A percentile compares a stretch with the other conserved stretches of the same genome.
phyloP scores from a whole-genome alignment of 106 monocot genomes.

The Cymbidium sinense region DNA sequence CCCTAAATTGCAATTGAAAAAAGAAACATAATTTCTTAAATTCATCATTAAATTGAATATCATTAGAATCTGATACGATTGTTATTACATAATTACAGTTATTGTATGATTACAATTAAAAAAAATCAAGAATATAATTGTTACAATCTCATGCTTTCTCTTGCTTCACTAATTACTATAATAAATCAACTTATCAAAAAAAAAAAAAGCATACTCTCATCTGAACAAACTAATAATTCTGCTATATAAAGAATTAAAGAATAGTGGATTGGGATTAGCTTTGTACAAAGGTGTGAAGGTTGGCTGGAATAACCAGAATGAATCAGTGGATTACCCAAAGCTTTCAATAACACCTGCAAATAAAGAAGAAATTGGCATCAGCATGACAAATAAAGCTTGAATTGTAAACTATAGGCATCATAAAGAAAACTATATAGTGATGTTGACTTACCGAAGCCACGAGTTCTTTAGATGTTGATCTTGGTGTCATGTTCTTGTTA shows the following conservation, averaged over 20 bases:
- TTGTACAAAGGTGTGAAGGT: slow-evolving; percentile 11
- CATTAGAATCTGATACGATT: too few species aligned
- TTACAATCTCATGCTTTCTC: too few species aligned
- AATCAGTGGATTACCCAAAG: not conserved
- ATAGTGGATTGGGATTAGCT: slow-evolving; percentile 9
- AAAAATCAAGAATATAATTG: too few species aligned
- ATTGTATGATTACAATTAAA: too few species aligned
- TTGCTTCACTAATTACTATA: too few species aligned
- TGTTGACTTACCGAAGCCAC: not conserved
- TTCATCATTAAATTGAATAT: too few species aligned
- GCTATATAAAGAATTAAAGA: slow-evolving; percentile 11
- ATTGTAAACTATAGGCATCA: not conserved
- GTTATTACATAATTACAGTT: too few species aligned
- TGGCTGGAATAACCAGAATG: not conserved
- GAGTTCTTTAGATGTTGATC: too few species aligned
- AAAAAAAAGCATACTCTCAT: not conserved
- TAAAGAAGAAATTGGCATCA: not conserved
- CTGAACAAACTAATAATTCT: not conserved
- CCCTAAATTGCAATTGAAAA: too few species aligned
- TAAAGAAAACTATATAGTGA: not conserved
- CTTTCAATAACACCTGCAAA: slow-evolving; percentile 15
- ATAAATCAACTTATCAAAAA: too few species aligned
- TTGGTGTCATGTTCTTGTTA: not conserved
- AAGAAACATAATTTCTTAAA: too few species aligned
- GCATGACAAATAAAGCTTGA: not conserved